Evolutionary conservation across 768 basidiomycete species (phyloP).

Genomic region (Hericium rajendrae): DNA sequence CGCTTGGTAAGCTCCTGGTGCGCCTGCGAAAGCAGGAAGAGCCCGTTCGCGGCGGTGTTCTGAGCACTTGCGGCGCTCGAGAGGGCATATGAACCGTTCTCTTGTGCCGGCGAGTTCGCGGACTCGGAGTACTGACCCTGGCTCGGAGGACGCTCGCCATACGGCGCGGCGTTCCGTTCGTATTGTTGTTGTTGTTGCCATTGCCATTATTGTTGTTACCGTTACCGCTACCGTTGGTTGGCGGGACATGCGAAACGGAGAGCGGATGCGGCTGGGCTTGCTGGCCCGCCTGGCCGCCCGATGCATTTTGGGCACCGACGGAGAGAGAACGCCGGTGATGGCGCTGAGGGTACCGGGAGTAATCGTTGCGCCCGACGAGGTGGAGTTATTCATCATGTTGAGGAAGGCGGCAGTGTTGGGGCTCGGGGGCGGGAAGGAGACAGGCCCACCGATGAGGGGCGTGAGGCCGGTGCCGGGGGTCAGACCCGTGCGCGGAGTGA

Average conservation of each 20-base stretch:
- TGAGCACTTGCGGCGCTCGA: constrained; percentile 46
- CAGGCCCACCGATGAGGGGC: constrained; percentile 65
- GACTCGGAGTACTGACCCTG: background rate
- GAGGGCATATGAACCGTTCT: constrained; percentile 18
- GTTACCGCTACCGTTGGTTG: constrained; percentile 9
- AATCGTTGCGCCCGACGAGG: constrained; percentile 35
- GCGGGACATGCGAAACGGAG: constrained; percentile 23
- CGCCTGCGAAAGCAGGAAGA: constrained; percentile 89
- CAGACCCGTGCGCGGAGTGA: constrained; percentile 80
- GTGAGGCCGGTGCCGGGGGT: constrained; percentile 82
- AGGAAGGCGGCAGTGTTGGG: constrained; percentile 91
- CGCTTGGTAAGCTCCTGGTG: constrained; percentile 94
- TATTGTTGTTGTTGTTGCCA: constrained; percentile 2
- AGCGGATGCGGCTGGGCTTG: constrained; percentile 23
- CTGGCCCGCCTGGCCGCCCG: constrained; percentile 65
- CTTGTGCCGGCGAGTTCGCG: background rate
- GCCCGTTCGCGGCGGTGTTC: constrained; percentile 75
- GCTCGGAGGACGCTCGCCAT: constrained; percentile 6
- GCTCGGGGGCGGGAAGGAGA: constrained; percentile 71
- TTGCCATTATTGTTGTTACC: background rate
- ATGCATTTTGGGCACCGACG: constrained; percentile 39
- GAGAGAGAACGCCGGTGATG: constrained; percentile 69
- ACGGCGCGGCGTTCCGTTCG: constrained; percentile 7
- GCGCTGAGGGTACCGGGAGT: constrained; percentile 66
- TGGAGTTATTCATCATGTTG: constrained; percentile 63